These are phyloP conservation scores for Boletales sp. DNA, from an alignment of 768 basidiomycete genomes.

Conservation along the genomic window DNA sequence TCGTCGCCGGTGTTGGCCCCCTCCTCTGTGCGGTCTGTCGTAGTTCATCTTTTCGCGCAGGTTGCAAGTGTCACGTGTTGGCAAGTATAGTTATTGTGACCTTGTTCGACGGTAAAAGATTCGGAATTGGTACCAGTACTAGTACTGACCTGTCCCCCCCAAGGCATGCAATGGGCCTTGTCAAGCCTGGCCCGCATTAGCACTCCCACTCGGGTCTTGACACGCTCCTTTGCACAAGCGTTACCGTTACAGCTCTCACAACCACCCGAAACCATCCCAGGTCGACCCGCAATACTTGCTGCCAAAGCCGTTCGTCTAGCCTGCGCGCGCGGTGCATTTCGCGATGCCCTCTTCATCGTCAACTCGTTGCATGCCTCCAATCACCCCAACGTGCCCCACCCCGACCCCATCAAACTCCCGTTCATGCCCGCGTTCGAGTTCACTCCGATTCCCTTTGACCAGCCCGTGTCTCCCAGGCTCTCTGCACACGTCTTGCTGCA, in stretches of 20 bases:
- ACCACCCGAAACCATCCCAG: background rate
- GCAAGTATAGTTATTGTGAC: too few relatives aligned
- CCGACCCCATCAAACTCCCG: constrained; percentile 14
- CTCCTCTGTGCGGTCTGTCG: constrained; percentile 47
- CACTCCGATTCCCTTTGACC: constrained; percentile 45
- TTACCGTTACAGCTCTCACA: too few relatives aligned
- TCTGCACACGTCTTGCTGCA: constrained; percentile 65
- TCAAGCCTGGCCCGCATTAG: constrained; percentile 45
- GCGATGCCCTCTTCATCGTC: constrained; percentile 54
- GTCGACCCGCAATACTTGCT: constrained; percentile 32
- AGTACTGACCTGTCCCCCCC: background rate
- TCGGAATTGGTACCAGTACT: too few relatives aligned
- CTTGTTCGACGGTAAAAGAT: too few relatives aligned
- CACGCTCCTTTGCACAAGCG: background rate
- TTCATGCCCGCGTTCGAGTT: constrained; percentile 32
- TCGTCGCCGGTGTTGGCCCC: constrained; percentile 46
- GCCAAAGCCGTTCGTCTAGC: constrained; percentile 51
- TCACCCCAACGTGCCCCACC: background rate
- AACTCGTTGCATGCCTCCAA: constrained; percentile 51
- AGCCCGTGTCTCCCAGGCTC: constrained; percentile 53
- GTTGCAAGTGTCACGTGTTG: constrained; percentile 21
- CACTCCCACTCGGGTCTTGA: background rate
- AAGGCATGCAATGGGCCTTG: constrained; percentile 71
- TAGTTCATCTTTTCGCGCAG: constrained; percentile 44
- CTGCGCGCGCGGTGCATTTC: constrained; percentile 38